Evolutionary conservation across 2,329 filamentous ascomycete species (phyloP).

Genomic region (Didymosphaeria variabile): DNA sequence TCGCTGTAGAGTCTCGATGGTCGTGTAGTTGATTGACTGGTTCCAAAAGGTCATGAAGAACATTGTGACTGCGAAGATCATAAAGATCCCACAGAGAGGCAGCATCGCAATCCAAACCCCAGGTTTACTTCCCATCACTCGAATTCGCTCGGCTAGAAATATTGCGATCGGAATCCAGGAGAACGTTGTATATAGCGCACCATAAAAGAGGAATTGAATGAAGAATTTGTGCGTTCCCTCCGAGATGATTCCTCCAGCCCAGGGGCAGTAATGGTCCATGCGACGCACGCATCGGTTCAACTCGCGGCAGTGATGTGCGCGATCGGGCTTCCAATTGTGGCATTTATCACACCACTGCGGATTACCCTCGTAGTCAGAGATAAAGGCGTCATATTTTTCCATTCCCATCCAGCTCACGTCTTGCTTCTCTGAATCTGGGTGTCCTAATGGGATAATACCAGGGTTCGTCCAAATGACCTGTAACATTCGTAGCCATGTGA

Average conservation of each 20-base stretch:
- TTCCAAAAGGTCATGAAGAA: conserved; percentile 74
- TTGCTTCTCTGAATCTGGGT: conserved; percentile 38
- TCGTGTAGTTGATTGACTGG: conserved; percentile 78
- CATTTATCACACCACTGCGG: conserved; percentile 88
- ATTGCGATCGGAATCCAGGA: conserved; percentile 71
- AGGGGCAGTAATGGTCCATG: conserved; percentile 97
- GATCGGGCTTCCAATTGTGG: conserved; percentile 86
- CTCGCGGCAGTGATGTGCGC: conserved; percentile 86
- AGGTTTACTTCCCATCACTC: conserved; percentile 35
- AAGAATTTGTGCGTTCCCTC: conserved; percentile 94
- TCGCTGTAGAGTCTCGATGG: conserved; percentile 78
- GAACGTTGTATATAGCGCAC: conserved; percentile 71
- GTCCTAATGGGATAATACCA: conserved; percentile 74
- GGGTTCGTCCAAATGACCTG: conserved; percentile 74
- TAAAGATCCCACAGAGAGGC: conserved; percentile 75
- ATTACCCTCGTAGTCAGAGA: conserved; percentile 80
- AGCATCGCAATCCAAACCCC: conserved; percentile 69
- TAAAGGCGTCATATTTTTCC: conserved; percentile 83
- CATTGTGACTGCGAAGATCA: conserved; percentile 84
- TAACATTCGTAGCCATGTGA: conserved; percentile 76
- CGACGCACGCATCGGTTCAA: conserved; percentile 82
- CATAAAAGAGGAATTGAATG: conserved; percentile 83
- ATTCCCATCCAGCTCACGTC: conserved; percentile 59
- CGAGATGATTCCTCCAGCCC: conserved; percentile 90
- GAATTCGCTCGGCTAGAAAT: conserved; percentile 65